Percentiles rank a stretch among this genome's conserved stretches.
These are phyloP conservation scores for Adenanthera pavonina DNA, from an alignment of 306 rosid species.

Conservation along the genomic window DNA sequence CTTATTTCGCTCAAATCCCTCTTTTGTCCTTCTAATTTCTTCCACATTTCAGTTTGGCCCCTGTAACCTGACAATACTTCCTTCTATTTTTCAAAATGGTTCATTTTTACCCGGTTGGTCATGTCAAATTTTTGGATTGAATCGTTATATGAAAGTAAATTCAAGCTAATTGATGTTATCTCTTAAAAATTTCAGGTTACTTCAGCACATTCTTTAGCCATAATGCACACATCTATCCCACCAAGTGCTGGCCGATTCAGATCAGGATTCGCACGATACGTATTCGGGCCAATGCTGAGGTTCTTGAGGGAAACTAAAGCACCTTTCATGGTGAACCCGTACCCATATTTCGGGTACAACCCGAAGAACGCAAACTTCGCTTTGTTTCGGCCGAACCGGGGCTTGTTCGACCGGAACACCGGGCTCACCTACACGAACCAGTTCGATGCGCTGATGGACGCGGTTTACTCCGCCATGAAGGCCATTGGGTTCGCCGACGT, in stretches of 20 bases:
- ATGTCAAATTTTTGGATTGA: not conserved
- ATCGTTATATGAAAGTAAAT: not conserved
- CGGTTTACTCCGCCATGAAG: conserved; percentile 71
- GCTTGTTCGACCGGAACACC: conserved; percentile 59
- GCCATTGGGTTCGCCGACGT: conserved; percentile 64
- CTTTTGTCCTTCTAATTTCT: not conserved
- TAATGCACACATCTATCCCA: conserved; percentile 60
- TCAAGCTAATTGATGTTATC: not conserved
- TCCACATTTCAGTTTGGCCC: not conserved
- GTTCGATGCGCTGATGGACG: conserved; percentile 78
- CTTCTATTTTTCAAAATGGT: not conserved
- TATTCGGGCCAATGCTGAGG: conserved; percentile 65
- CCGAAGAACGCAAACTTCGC: conserved; percentile 60
- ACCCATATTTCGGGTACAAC: conserved; percentile 81
- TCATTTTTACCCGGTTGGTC: not conserved
- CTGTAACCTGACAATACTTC: not conserved
- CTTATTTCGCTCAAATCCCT: not conserved
- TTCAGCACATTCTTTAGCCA: conserved; percentile 75
- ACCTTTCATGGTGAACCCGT: conserved; percentile 91
- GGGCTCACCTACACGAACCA: conserved; percentile 67
- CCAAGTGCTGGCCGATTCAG: conserved; percentile 78
- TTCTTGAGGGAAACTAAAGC: conserved; percentile 58
- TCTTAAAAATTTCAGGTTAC: conserved; percentile 54
- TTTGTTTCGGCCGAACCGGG: conserved; percentile 65
- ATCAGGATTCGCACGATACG: conserved; percentile 52